Percentiles rank a stretch among this genome's conserved stretches.
These are phyloP conservation scores for Metarhizium rileyi DNA, from an alignment of 2,329 filamentous ascomycete species.

Conservation along the genomic window DNA sequence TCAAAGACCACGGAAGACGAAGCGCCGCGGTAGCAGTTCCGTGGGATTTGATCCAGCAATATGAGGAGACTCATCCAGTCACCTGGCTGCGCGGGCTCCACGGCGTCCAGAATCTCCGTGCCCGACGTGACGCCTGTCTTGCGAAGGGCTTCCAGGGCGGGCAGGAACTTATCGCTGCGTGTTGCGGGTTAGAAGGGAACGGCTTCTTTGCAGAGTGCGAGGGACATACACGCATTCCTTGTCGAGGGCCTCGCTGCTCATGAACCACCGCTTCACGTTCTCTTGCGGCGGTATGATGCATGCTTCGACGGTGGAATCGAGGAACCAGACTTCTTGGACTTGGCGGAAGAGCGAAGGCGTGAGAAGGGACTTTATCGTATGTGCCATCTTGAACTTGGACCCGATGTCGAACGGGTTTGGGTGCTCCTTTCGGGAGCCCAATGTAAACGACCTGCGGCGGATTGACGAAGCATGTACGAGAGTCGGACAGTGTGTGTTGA, in stretches of 20 bases:
- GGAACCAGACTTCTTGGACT: slow-evolving; percentile 29
- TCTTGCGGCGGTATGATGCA: slow-evolving; percentile 18
- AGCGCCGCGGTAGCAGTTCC: slow-evolving; percentile 48
- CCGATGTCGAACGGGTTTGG: background rate
- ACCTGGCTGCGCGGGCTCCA: slow-evolving; percentile 16
- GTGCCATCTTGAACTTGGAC: slow-evolving; percentile 4
- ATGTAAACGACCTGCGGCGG: background rate
- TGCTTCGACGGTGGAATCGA: slow-evolving; percentile 17
- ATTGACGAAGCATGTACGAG: background rate
- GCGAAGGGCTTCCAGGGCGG: slow-evolving; percentile 24
- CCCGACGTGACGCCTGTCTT: slow-evolving; percentile 16
- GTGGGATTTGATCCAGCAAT: slow-evolving; percentile 53
- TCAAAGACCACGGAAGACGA: slow-evolving; percentile 35
- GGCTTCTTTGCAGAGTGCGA: background rate
- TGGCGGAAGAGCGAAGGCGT: slow-evolving; percentile 19
- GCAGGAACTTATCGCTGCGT: slow-evolving; percentile 20
- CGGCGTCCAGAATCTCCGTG: slow-evolving; percentile 18
- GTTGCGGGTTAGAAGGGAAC: background rate
- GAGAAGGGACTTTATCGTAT: slow-evolving; percentile 13
- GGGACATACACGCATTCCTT: slow-evolving; percentile 23
- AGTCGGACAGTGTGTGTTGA: background rate
- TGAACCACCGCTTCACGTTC: slow-evolving; percentile 25
- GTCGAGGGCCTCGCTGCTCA: slow-evolving; percentile 24
- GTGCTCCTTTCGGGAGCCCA: background rate
- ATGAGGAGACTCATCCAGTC: slow-evolving; percentile 42